phyloP scores from a whole-genome alignment of 345 rosid genomes.

The Hirschfeldia incana region DNA sequence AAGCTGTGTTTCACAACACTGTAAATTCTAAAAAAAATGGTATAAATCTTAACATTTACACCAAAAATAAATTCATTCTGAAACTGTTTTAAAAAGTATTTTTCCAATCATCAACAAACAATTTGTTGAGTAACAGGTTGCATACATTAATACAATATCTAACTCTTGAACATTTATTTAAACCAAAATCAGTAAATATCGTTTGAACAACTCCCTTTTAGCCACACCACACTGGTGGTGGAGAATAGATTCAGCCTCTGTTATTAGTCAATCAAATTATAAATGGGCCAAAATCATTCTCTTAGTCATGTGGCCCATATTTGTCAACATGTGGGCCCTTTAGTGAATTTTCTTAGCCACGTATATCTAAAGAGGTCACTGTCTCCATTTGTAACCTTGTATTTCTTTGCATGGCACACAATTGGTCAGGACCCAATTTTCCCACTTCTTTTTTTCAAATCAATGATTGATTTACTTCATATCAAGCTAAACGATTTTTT shows the following conservation, averaged over 20 bases:
- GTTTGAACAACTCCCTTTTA: not conserved
- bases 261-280: not conserved
- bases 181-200: not conserved
- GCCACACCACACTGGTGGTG: not conserved
- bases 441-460: not conserved
- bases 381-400: slow-evolving; percentile 22
- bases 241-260: not conserved
- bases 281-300: slow-evolving; percentile 11
- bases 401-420: slow-evolving; percentile 27
- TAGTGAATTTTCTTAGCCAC: slow-evolving; percentile 28
- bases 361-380: slow-evolving; percentile 11
- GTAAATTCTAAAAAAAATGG: too few relatives aligned
- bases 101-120: too few relatives aligned
- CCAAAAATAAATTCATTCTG: not conserved
- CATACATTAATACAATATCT: too few relatives aligned
- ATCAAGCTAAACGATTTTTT: not conserved
- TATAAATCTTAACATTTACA: too few relatives aligned
- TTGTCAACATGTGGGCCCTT: slow-evolving; percentile 24
- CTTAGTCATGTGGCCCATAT: slow-evolving; percentile 21
- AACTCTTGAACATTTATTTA: not conserved
- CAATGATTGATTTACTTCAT: slow-evolving; percentile 1
- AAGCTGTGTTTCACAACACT: too few relatives aligned
- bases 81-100: not conserved
- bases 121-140: too few relatives aligned
- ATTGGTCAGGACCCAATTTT: slow-evolving; percentile 19